phyloP scores from a whole-genome alignment of 805 yeast genomes.

The Groenewaldozyma tartarivorans region DNA sequence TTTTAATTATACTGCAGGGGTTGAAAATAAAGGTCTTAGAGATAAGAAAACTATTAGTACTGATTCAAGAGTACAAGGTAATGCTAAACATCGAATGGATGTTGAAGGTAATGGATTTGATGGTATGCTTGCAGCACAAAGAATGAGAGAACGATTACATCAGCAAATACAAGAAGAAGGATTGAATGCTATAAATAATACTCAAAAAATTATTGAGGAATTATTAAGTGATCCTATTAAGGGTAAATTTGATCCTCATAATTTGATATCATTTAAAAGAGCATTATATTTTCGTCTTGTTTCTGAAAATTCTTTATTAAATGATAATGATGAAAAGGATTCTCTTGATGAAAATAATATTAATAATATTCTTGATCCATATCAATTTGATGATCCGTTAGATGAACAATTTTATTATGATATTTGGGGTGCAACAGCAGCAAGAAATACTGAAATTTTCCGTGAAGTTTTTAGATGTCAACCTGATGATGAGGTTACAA shows the following conservation, averaged over 20 bases:
- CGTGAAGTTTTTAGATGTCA: slow-evolving; percentile 85
- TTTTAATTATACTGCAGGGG: slow-evolving; percentile 84
- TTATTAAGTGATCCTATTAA: slow-evolving; percentile 29
- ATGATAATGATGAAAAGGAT: slow-evolving; percentile 3
- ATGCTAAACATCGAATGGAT: slow-evolving; percentile 54
- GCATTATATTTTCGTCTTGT: slow-evolving; percentile 14
- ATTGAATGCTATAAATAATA: not conserved
- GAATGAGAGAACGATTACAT: slow-evolving; percentile 4
- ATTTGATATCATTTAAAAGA: slow-evolving; percentile 25
- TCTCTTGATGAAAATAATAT: not conserved
- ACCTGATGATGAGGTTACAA: slow-evolving; percentile 83
- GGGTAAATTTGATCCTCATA: slow-evolving; percentile 16
- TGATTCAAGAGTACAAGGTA: slow-evolving; percentile 71
- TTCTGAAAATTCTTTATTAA: not conserved
- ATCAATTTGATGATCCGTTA: slow-evolving; percentile 79
- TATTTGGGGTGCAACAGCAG: slow-evolving; percentile 73
- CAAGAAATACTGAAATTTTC: slow-evolving; percentile 72
- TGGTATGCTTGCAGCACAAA: slow-evolving; percentile 35
- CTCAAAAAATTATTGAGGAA: slow-evolving; percentile 28
- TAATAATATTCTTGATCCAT: slow-evolving; percentile 55
- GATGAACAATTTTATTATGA: slow-evolving; percentile 76
- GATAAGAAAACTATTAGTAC: slow-evolving; percentile 73
- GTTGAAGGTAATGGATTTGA: slow-evolving; percentile 73
- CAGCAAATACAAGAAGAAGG: slow-evolving; percentile 1
- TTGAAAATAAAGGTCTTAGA: slow-evolving; percentile 73